Evolutionary conservation across 2,329 filamentous ascomycete genomes (phyloP).

Genomic region (Nectriaceae sp.): DNA sequence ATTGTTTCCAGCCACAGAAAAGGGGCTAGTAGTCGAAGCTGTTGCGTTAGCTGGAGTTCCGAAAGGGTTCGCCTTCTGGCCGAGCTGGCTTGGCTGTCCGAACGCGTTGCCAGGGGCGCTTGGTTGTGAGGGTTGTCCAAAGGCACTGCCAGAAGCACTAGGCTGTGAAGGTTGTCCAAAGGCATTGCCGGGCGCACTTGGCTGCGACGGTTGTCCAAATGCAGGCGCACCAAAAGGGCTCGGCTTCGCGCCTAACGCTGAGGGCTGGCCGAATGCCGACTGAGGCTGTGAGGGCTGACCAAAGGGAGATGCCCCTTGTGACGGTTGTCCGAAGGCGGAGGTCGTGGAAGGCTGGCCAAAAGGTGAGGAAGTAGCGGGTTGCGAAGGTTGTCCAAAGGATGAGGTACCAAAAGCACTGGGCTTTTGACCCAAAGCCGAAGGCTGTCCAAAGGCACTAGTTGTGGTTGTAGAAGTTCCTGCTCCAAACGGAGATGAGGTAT

Average conservation of each 20-base stretch:
- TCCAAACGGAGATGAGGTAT: constrained; percentile 33
- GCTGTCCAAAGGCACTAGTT: constrained; percentile 36
- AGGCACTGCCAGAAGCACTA: constrained; percentile 24
- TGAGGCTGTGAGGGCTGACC: constrained; percentile 29
- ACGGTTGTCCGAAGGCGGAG: constrained; percentile 43
- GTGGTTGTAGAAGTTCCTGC: constrained; percentile 27
- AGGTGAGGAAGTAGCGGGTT: constrained; percentile 25
- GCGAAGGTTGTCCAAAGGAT: constrained; percentile 35
- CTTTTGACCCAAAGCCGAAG: constrained; percentile 36
- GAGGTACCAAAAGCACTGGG: constrained; percentile 29
- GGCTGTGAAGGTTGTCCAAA: constrained; percentile 40
- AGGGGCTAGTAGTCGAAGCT: constrained; percentile 21
- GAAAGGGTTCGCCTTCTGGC: constrained; percentile 42
- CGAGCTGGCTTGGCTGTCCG: constrained; percentile 39
- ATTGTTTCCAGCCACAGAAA: constrained; percentile 22
- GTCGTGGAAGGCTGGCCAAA: constrained; percentile 46
- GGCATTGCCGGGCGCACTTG: constrained; percentile 22
- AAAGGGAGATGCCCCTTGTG: constrained; percentile 32
- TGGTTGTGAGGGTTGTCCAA: constrained; percentile 38
- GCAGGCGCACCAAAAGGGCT: constrained; percentile 38
- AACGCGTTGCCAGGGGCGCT: constrained; percentile 27
- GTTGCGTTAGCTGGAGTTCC: constrained; percentile 18
- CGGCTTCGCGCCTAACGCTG: constrained; percentile 33
- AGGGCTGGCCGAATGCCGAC: constrained; percentile 44
- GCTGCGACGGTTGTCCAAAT: constrained; percentile 38